phyloP scores from a whole-genome alignment of 352 stramenopile species.

The Thraustochytrium striatum region DNA sequence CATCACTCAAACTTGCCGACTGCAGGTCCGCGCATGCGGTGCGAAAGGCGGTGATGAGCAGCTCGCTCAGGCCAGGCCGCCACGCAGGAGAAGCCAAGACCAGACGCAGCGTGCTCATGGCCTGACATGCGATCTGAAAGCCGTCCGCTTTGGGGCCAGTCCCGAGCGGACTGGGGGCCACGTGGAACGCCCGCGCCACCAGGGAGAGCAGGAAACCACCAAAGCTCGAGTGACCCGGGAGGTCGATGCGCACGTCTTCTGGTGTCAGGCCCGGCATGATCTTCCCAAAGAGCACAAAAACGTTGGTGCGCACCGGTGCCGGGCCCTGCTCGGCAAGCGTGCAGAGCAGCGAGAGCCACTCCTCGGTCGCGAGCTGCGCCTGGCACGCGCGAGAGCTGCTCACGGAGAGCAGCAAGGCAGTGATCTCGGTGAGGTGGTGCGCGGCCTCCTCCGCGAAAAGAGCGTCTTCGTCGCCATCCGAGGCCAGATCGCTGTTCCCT shows the following conservation, averaged over 20 bases:
- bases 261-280: conserved; percentile 7
- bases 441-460: not conserved
- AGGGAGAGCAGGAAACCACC: not conserved
- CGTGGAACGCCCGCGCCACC: not conserved
- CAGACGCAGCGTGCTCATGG: not conserved
- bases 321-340: not conserved
- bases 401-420: conserved; percentile 6
- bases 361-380: not conserved
- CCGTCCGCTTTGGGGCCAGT: too few relatives aligned
- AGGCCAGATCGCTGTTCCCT: not conserved
- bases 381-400: not conserved
- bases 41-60: too few relatives aligned
- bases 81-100: not conserved
- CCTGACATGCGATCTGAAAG: not conserved
- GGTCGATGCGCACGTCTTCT: not conserved
- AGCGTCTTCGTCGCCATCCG: not conserved
- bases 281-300: conserved; percentile 26
- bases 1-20: not conserved
- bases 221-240: not conserved
- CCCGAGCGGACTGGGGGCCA: too few relatives aligned
- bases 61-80: not conserved
- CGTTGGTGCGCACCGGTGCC: not conserved
- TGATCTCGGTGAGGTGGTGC: conserved; percentile 26
- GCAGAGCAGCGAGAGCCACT: conserved; percentile 14
- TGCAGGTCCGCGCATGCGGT: not conserved